Evolutionary conservation across 2,329 filamentous ascomycete genomes (phyloP), one percentile per base, ranked within the genome.

Genomic region (Dactylellina haptotyla): DNA sequence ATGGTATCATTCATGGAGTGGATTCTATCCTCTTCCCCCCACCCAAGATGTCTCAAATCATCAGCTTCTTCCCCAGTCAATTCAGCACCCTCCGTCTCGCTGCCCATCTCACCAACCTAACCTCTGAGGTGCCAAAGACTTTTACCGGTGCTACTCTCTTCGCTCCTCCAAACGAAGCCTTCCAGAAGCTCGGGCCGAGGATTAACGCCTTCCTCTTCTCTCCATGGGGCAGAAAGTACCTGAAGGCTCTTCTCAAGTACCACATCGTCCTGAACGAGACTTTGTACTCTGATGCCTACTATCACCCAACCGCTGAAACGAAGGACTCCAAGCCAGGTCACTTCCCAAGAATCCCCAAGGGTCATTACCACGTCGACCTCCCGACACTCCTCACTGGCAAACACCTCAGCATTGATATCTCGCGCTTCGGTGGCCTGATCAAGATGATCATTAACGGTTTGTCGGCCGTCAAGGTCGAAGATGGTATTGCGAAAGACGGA

Each of bases 161-260:
- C 78, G 90, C 90, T 0, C 93, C 93, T 0, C 87, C 86, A 48
- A 97, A 97, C 84, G 82, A 81, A 3, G 93, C 93, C n/a, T 97
- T 94, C 83, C 79, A 85, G 77, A 87, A 87, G 76, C 88, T 97
- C 0, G 92, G 92, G 0, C 85, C 87, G 0, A 84, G 80, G 63
- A 87, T 89, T 77, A 96, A 94, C 79, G 90, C 88, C 20, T 97
- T 96, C 84, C 84, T 97, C 2, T 97, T 97, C 85, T 91, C 89
- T 69, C 83, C 86, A 26, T 86, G 84, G 58, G 93, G 93, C 1
- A 83, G 85, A 75, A 89, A 89, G 80, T 96, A 92, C 79, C 85
- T 97, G 16, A 87, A 86, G 76, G 91, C 91, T 0, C 83, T 97
- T 48, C 83, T 96, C 14, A 84, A 91, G 82, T 96, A 96, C 79